Percentiles rank a stretch among this genome's conserved stretches.
These are phyloP conservation scores for thale cress (Arabidopsis thaliana) DNA, from an alignment of 345 rosid species.

Conservation along the genomic window DNA sequence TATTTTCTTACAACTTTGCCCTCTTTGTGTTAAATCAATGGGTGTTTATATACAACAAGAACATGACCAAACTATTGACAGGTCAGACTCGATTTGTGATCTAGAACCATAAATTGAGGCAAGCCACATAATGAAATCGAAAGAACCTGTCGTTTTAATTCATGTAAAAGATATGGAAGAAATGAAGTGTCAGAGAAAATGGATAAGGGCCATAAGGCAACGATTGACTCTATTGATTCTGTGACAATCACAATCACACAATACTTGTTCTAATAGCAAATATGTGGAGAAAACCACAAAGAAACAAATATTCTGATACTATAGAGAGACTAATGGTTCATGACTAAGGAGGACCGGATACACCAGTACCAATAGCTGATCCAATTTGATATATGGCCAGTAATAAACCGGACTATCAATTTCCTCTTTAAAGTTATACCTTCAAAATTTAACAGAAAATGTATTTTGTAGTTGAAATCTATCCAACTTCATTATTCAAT, in stretches of 20 bases:
- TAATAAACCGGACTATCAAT: too few species aligned
- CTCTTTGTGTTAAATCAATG: neutral
- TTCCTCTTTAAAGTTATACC: too few species aligned
- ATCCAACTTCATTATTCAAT: too few species aligned
- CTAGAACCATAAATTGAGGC: neutral
- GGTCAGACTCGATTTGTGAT: slow-evolving; percentile 12
- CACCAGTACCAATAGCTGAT: too few species aligned
- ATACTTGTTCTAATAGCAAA: neutral
- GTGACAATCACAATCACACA: slow-evolving; percentile 9
- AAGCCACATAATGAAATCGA: neutral
- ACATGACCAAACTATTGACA: neutral
- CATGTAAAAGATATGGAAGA: neutral
- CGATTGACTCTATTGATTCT: slow-evolving; percentile 7
- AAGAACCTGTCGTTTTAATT: neutral
- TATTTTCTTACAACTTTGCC: neutral
- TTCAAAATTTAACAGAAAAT: too few species aligned
- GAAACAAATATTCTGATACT: neutral
- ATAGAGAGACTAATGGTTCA: too few species aligned
- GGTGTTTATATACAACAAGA: neutral
- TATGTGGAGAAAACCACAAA: slow-evolving; percentile 1
- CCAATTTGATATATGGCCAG: too few species aligned
- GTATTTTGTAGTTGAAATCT: too few species aligned
- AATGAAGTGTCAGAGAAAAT: slow-evolving; percentile 21
- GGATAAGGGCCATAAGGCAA: slow-evolving; percentile 31
- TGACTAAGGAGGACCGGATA: too few species aligned